Percentiles rank a stretch among this genome's conserved stretches.
These are phyloP conservation scores for Fraxinus angustifolia DNA, from an alignment of 305 asterid species.

Conservation along the genomic window DNA sequence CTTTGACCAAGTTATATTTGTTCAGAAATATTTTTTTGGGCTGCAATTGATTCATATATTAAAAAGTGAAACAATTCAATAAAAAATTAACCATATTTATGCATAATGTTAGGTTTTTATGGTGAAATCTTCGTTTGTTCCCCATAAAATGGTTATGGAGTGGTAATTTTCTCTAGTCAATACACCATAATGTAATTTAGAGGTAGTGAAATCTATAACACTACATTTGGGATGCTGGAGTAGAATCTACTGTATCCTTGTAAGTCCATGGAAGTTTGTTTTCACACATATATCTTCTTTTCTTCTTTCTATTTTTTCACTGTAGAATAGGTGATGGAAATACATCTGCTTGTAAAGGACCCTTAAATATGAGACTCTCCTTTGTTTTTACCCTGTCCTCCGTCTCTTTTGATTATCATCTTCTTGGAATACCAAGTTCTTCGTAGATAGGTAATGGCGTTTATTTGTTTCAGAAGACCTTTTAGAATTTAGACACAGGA, in stretches of 20 bases:
- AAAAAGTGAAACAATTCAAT: neutral
- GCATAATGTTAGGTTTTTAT: neutral
- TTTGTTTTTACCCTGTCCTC: neutral
- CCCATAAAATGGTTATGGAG: neutral
- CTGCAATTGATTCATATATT: neutral
- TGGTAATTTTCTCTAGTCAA: neutral
- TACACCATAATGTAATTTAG: neutral
- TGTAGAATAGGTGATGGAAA: neutral
- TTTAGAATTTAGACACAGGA: neutral
- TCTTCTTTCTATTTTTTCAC: neutral
- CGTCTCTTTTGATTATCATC: neutral
- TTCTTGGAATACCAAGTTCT: neutral
- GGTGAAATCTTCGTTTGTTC: neutral
- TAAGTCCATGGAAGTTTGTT: neutral
- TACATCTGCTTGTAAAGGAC: neutral
- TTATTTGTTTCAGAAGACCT: neutral
- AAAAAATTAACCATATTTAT: neutral
- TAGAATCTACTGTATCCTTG: neutral
- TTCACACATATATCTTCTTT: neutral
- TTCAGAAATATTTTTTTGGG: neutral
- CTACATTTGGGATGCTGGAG: neutral
- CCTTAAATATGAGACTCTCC: neutral
- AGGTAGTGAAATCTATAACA: neutral
- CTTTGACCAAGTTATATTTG: neutral
- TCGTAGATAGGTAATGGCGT: neutral